phyloP scores from a whole-genome alignment of 169 alveolate genomes.

The Ichthyophthirius multifiliis region DNA sequence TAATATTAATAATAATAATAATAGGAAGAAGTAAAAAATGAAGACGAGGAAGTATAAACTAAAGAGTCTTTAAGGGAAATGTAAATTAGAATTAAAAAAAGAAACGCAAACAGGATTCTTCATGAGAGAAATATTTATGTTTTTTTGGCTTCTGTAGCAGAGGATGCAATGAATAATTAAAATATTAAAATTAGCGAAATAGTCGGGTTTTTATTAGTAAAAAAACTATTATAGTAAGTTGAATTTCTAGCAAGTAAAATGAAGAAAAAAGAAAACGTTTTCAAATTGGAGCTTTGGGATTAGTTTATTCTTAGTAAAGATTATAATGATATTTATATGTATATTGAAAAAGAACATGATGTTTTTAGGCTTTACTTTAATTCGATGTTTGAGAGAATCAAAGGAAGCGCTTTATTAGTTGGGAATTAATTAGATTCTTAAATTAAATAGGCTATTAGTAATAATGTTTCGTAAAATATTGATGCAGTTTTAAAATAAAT shows the following conservation, averaged over 20 bases:
- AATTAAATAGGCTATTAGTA: constrained; percentile 14
- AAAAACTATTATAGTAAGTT: constrained; percentile 25
- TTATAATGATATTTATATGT: constrained; percentile 33
- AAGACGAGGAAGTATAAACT: constrained; percentile 22
- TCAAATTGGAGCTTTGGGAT: constrained; percentile 41
- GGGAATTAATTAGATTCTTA: background rate
- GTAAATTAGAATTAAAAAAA: constrained; percentile 35
- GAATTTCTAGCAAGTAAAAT: constrained; percentile 20
- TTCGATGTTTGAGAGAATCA: constrained; percentile 30
- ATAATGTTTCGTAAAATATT: constrained; percentile 8
- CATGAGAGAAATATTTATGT: constrained; percentile 47
- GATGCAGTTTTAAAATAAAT: constrained; percentile 13
- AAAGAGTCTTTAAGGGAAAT: constrained; percentile 32
- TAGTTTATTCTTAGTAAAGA: constrained; percentile 29
- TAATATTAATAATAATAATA: background rate
- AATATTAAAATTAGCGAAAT: constrained; percentile 20
- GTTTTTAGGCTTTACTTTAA: constrained; percentile 37
- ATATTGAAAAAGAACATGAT: constrained; percentile 40
- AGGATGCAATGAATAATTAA: constrained; percentile 43
- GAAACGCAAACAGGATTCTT: constrained; percentile 39
- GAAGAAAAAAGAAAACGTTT: constrained; percentile 18
- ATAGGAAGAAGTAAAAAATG: constrained; percentile 24
- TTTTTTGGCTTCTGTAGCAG: constrained; percentile 46
- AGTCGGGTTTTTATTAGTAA: constrained; percentile 36
- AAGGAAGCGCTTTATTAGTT: background rate